Evolutionary conservation across 345 rosid genomes (phyloP).

Genomic region (Capsella bursapastoris): DNA sequence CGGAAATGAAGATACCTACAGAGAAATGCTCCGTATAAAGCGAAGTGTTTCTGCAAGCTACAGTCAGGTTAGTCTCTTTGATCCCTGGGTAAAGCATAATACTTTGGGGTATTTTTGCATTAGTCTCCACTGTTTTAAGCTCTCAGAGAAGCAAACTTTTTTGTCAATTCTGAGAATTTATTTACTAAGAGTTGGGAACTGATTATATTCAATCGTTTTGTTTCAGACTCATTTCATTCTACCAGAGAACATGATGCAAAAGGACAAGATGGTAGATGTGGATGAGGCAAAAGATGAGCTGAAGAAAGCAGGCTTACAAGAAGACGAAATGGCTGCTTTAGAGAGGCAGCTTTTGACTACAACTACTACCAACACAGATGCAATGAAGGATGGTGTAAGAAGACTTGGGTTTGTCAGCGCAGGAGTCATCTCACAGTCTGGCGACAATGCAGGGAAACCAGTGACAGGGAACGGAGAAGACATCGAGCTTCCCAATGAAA

Average conservation of each 20-base stretch:
- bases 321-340: conserved; percentile 93
- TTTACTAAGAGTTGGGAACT: conserved; percentile 6
- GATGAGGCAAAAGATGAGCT: conserved; percentile 91
- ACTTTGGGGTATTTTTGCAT: neutral
- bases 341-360: conserved; percentile 79
- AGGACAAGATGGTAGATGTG: conserved; percentile 70
- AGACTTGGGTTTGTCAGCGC: conserved; percentile 92
- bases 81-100: no score
- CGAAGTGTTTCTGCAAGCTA: conserved; percentile 92
- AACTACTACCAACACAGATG: conserved; percentile 37
- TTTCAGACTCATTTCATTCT: conserved; percentile 83
- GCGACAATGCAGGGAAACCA: conserved; percentile 48
- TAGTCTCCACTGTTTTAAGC: neutral
- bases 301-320: conserved; percentile 81
- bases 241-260: conserved; percentile 92
- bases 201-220: conserved; percentile 26
- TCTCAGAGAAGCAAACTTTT: conserved; percentile 1
- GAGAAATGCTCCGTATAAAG: conserved; percentile 92
- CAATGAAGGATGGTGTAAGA: conserved; percentile 56
- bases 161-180: neutral
- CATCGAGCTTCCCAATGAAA: conserved; percentile 82
- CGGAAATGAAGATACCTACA: conserved; percentile 95
- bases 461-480: conserved; percentile 68
- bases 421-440: conserved; percentile 71
- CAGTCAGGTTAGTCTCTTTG: conserved; percentile 66